Conservation (phyloP, 2,329 filamentous ascomycete genomes). For the Harringtonia aguacate region DNA sequence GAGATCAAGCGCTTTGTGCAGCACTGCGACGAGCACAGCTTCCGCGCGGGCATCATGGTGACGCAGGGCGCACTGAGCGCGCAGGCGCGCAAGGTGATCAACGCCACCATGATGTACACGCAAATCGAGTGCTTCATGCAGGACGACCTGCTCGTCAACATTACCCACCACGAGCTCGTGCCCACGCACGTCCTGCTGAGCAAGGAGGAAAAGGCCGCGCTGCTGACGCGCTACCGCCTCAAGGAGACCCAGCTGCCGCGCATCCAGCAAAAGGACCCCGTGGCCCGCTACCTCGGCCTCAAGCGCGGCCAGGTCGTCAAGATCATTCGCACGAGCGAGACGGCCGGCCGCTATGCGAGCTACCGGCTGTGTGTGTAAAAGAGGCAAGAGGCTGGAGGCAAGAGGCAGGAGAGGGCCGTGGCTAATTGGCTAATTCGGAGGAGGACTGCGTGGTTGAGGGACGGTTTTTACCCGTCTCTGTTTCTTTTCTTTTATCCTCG, state of each 20-base stretch:
- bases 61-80: constrained; percentile 73
- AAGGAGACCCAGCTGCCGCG: constrained; percentile 96
- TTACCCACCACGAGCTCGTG: constrained; percentile 94
- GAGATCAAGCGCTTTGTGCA: constrained; percentile 86
- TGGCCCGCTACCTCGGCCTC: constrained; percentile 83
- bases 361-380: constrained; percentile 63
- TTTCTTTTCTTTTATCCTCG: not conserved
- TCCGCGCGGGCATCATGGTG: constrained; percentile 85
- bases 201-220: constrained; percentile 73
- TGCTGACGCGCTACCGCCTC: constrained; percentile 82
- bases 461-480: too few species aligned
- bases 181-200: constrained; percentile 88
- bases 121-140: constrained; percentile 93
- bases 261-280: constrained; percentile 84
- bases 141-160: constrained; percentile 93
- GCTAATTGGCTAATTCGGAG: not conserved
- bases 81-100: constrained; percentile 78
- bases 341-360: constrained; percentile 90
- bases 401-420: not conserved
- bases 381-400: not conserved
- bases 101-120: constrained; percentile 62
- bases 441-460: too few species aligned
- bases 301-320: constrained; percentile 93
- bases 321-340: constrained; percentile 93
- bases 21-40: constrained; percentile 67